A percentile compares a stretch with the other conserved stretches of the same genome.
These are phyloP conservation scores for Amyloporia xantha DNA, from an alignment of 768 basidiomycete genomes.

Conservation along the genomic window DNA sequence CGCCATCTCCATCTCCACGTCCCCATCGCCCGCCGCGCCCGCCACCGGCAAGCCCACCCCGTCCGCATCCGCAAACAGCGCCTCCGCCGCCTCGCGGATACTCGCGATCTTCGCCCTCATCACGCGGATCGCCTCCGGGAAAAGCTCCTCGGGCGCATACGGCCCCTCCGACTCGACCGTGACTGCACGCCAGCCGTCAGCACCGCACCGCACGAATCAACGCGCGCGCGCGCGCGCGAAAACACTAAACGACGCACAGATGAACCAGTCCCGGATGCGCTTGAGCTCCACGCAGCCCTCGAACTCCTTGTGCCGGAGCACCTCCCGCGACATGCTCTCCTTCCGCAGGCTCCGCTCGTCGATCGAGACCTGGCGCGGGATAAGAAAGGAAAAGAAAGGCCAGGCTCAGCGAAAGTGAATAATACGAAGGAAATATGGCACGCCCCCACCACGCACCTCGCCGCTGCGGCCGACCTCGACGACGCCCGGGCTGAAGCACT, in stretches of 20 bases:
- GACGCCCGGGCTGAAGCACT: slow-evolving; percentile 84
- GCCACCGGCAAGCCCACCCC: neutral
- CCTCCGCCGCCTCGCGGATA: slow-evolving; percentile 53
- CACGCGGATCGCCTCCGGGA: slow-evolving; percentile 74
- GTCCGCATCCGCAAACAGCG: slow-evolving; percentile 37
- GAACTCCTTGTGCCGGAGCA: slow-evolving; percentile 88
- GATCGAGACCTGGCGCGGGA: slow-evolving; percentile 38
- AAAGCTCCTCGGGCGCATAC: slow-evolving; percentile 76
- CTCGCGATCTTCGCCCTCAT: slow-evolving; percentile 73
- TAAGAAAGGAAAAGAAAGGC: no score
- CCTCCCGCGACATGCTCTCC: slow-evolving; percentile 90
- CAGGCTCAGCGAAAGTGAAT: no score
- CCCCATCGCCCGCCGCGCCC: slow-evolving; percentile 7
- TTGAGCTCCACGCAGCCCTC: slow-evolving; percentile 74
- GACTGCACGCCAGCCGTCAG: slow-evolving; percentile 38
- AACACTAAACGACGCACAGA: slow-evolving; percentile 47
- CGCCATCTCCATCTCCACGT: slow-evolving; percentile 20
- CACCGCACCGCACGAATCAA: no score
- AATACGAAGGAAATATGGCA: no score
- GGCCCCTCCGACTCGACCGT: slow-evolving; percentile 88
- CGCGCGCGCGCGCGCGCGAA: no score
- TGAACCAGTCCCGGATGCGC: slow-evolving; percentile 85
- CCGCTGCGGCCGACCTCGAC: slow-evolving; percentile 56
- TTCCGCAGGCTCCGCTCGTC: slow-evolving; percentile 62
- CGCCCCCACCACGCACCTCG: slow-evolving; percentile 25